Conservation (phyloP, 768 basidiomycete species). For the Naganishia vaughanmartiniae region DNA sequence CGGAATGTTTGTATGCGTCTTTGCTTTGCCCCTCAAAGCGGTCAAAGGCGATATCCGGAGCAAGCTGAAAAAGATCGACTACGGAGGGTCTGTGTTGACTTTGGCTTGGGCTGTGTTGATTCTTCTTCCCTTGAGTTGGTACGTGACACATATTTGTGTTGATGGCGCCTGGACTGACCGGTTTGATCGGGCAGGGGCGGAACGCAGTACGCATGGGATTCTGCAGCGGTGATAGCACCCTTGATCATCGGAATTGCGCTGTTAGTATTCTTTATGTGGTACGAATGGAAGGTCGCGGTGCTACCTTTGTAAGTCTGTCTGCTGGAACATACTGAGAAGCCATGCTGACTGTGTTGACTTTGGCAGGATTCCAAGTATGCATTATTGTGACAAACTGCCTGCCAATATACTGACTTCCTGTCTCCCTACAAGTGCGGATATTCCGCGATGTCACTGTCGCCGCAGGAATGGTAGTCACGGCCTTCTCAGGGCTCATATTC, state of each 20-base stretch:
- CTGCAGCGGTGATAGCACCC: conserved; percentile 64
- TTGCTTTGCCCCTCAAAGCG: conserved; percentile 67
- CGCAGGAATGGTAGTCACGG: conserved; percentile 68
- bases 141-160: not conserved
- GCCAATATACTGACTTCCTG: not conserved
- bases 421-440: conserved; percentile 61
- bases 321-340: not conserved
- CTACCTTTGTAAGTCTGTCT: conserved; percentile 55
- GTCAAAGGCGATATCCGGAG: conserved; percentile 64
- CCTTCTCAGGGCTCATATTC: conserved; percentile 58
- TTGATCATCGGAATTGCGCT: conserved; percentile 61
- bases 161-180: conserved; percentile 41
- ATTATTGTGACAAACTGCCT: not conserved
- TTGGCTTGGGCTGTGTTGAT: conserved; percentile 64
- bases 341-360: not conserved
- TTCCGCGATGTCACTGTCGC: conserved; percentile 66
- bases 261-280: conserved; percentile 62
- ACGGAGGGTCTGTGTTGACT: conserved; percentile 62
- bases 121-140: conserved; percentile 70
- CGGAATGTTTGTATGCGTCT: conserved; percentile 61
- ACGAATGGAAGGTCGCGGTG: conserved; percentile 69
- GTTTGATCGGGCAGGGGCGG: conserved; percentile 59
- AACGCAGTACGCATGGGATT: conserved; percentile 69
- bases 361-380: conserved; percentile 25
- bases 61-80: conserved; percentile 68